These are phyloP conservation scores for Hapsidospora chrysogenum DNA, from an alignment of 495 filamentous ascomycete genomes.

Conservation along the genomic window DNA sequence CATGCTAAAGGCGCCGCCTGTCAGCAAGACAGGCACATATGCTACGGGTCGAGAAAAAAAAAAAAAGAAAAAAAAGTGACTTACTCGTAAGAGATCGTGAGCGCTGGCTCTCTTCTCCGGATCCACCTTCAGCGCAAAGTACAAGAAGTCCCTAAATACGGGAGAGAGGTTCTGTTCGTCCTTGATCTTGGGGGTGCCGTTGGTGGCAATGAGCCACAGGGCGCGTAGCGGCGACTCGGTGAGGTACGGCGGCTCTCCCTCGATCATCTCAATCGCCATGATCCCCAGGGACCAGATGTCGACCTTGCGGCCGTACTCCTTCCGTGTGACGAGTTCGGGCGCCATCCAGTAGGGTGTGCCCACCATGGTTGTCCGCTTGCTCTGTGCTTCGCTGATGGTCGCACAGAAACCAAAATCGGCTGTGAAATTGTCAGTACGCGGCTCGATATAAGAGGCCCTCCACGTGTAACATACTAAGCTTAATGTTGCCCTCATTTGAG, in stretches of 20 bases:
- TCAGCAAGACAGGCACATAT: not conserved
- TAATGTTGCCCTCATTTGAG: conserved; percentile 91
- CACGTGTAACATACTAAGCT: conserved; percentile 76
- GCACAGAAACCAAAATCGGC: conserved; percentile 99
- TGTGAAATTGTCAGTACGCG: no score
- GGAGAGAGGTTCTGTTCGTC: conserved; percentile 69
- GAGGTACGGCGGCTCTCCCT: conserved; percentile 92
- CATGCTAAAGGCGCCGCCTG: conserved; percentile 45
- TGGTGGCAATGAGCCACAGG: conserved; percentile 91
- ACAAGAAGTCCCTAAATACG: conserved; percentile 77
- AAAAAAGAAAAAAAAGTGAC: conserved; percentile 10
- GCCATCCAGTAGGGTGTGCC: conserved; percentile 99
- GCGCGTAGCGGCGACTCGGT: conserved; percentile 89
- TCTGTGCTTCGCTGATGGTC: conserved; percentile 92
- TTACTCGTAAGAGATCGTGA: conserved; percentile 77
- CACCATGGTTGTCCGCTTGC: conserved; percentile 97
- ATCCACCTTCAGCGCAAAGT: conserved; percentile 84
- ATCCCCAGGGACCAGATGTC: conserved; percentile 98
- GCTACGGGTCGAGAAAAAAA: not conserved
- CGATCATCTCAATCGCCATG: conserved; percentile 99
- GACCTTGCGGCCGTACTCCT: conserved; percentile 96
- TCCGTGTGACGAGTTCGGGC: conserved; percentile 89
- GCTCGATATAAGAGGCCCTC: no score
- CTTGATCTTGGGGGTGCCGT: conserved; percentile 89
- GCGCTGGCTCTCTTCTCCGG: conserved; percentile 92